Evolutionary conservation across 306 rosid genomes (phyloP), one percentile per base, ranked within the genome.

Genomic region (Lablab purpureus): DNA sequence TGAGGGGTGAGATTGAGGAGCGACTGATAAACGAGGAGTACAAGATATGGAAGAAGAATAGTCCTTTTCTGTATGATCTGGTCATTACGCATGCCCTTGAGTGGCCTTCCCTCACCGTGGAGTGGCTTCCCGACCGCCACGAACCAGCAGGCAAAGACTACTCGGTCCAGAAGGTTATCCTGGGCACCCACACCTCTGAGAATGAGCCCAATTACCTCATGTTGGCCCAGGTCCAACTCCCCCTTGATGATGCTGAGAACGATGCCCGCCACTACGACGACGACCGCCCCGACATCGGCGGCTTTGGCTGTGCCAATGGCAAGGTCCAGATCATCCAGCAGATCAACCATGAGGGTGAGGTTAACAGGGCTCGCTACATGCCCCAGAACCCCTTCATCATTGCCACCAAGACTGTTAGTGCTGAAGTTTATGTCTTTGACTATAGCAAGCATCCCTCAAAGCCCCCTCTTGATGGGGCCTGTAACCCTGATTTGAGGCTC

Each of bases 11-110:
- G 84, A 96, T 91, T 21, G 97, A 96, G 83, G 99, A 96, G 87
- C 83, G 99, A 36, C 80, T 93, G 49, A 90, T 96, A 43, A 96
- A 96, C 79, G 99, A 96, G 76, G 99, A 96, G 88, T 93, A 96
- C 94, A 96, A 96, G 87, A 96, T 96, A 74, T 93, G 99, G 99
- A 96, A 96, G 88, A 96, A 96, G 88, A 96, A 96, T 87, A 93
- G 98, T 4, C 99, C 99, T 0, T 96, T 96, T 17, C 78, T 96
- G 21, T 96, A 96, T 89, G 99, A 96, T 87, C 90, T 96, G 52
- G 92, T 96, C 19, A 91, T 96, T 3, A 96, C 99, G 4, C 98
- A 96, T 67, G 99, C 99, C n/a, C 87, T 96, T 11, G 99, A 93
- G 69, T 96, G 99, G 98, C 99, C 99, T 10, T 93, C 99, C 0